Evolutionary conservation across 2,329 filamentous ascomycete species (phyloP), one percentile per base, ranked within the genome.

Genomic region (Fusarium buxicola): DNA sequence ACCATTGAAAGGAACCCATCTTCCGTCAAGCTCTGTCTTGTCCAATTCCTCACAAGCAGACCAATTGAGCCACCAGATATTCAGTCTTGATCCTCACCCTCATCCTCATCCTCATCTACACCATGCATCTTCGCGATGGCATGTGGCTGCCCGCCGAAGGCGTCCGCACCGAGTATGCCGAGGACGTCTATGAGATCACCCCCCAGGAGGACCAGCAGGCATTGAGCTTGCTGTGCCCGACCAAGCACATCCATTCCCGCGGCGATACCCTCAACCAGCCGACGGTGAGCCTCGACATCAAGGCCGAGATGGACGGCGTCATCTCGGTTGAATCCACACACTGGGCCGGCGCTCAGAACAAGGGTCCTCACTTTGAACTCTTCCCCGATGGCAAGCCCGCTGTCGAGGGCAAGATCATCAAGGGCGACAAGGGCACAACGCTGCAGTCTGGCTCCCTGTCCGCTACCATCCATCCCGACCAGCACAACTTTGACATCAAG

Each of bases 141-240:
- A 77, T 89, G 87, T 90, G 88, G 88, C 78, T 89, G 44, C 80
- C 83, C 36, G 86, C 84, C 54, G 83, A 87, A 73, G 84, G 82
- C 59, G 82, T 87, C 71, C 79, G 80, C 45, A 80, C 87, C 24
- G 85, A 89, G 69, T 89, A 89, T 66, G 88, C 87, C 30, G 87
- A 90, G 74, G 86, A 90, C 59, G 78, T 90, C 13, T 83, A 84
- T 65, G 78, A 79, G 21, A 74, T 81, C 52, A 80, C 80, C 3
- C 72, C 82, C 48, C 79, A 75, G 2, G 73, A 79, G 24, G 78
- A 77, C 59, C 76, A 78, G 15, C 81, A 81, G 57, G 78, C 78
- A n/a, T 58, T 87, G 49, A 81, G 76, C 27, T 76, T 88, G 30
- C 76, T 87, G 3, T 88, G 84, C 64, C 85, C 85, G 5, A 84